A percentile compares a stretch with the other conserved stretches of the same genome.
Evolutionary conservation across 1,139 yeast species (phyloP).

Genomic region (Arxiozyma bovina): DNA sequence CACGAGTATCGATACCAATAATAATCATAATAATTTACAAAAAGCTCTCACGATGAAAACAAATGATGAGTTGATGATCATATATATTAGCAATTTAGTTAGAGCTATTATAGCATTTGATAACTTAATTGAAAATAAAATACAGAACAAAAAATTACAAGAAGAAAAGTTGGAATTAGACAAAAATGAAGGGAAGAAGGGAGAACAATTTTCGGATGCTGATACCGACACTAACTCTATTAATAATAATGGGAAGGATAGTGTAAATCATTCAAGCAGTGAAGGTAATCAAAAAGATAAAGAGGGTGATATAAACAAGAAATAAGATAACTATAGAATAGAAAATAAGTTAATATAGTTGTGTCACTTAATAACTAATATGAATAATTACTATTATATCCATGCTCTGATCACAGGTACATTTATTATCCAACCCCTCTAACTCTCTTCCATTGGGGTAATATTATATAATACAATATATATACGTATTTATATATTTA

Average conservation of each 20-base stretch:
- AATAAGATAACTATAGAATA: background rate
- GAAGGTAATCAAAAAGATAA: constrained; percentile 8
- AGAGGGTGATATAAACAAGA: background rate
- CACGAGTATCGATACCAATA: constrained; percentile 10
- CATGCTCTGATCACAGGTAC: background rate
- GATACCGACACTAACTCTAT: constrained; percentile 14
- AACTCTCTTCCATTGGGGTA: background rate
- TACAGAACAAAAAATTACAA: constrained; percentile 62
- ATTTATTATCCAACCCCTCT: no score
- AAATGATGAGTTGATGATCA: constrained; percentile 90
- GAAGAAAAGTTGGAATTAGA: constrained; percentile 21
- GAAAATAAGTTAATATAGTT: no score
- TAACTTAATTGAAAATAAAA: constrained; percentile 90
- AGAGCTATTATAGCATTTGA: constrained; percentile 95
- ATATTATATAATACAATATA: no score
- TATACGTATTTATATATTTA: no score
- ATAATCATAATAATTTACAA: constrained; percentile 43
- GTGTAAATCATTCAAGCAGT: background rate
- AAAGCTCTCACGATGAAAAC: constrained; percentile 86
- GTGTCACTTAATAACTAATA: background rate
- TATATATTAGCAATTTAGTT: constrained; percentile 81
- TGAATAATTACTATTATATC: no score
- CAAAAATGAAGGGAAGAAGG: constrained; percentile 8
- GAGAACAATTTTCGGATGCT: constrained; percentile 4
- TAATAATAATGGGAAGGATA: background rate